Percentiles rank a stretch among this genome's conserved stretches.
phyloP scores from a whole-genome alignment of 257 asterid genomes.

The Phtheirospermum japonicum region DNA sequence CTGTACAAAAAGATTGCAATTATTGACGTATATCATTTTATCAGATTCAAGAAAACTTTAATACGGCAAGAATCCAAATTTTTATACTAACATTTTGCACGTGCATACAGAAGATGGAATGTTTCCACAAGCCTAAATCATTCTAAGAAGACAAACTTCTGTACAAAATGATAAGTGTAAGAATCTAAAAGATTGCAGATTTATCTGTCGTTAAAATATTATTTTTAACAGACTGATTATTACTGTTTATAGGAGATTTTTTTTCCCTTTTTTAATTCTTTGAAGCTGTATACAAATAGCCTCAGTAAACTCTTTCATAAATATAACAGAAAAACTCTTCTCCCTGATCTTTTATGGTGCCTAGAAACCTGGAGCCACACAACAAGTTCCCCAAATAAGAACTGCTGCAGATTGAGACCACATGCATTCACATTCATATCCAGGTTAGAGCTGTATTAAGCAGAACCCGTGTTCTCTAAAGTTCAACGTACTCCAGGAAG shows the following conservation, averaged over 20 bases:
- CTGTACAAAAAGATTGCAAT: constrained; percentile 44
- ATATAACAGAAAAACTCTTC: no score
- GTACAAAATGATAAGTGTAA: not conserved
- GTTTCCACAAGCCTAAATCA: constrained; percentile 6
- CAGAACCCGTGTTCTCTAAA: constrained; percentile 13
- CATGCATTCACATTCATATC: not conserved
- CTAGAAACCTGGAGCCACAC: no score
- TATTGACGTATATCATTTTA: not conserved
- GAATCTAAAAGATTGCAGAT: no score
- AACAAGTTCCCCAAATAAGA: not conserved
- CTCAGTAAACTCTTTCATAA: no score
- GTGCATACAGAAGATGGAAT: constrained; percentile 20
- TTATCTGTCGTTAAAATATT: no score
- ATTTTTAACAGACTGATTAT: no score
- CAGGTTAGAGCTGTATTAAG: constrained; percentile 14
- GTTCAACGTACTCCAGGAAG: constrained; percentile 17
- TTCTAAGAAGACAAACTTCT: not conserved
- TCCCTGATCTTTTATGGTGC: no score
- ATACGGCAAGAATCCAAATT: constrained; percentile 12
- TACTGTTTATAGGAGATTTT: not conserved
- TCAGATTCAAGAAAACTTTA: constrained; percentile 15
- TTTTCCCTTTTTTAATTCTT: not conserved
- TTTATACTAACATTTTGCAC: no score
- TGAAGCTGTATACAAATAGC: no score
- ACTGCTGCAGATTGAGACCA: not conserved